Percentiles rank a stretch among this genome's conserved stretches.
These are phyloP conservation scores for Sparassis latifolia DNA, from an alignment of 1,284 basidiomycete genomes.

Conservation along the genomic window DNA sequence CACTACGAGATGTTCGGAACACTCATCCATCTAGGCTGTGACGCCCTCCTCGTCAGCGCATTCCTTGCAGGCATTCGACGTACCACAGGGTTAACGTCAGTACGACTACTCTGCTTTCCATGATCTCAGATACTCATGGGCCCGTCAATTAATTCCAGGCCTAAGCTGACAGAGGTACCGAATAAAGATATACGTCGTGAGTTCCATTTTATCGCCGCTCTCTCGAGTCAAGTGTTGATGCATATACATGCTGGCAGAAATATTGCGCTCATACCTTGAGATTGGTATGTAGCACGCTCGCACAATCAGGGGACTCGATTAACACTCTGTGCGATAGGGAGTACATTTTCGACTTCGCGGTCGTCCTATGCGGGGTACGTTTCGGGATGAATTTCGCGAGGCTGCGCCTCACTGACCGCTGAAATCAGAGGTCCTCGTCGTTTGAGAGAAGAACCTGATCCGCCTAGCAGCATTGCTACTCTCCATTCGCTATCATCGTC, in stretches of 20 bases:
- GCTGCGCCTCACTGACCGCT: slow-evolving; percentile 8
- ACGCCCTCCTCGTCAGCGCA: slow-evolving; percentile 71
- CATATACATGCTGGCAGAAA: slow-evolving; percentile 36
- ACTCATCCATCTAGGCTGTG: slow-evolving; percentile 67
- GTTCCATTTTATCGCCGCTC: slow-evolving; percentile 25
- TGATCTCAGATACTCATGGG: neutral
- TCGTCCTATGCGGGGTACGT: slow-evolving; percentile 74
- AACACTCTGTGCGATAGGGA: slow-evolving; percentile 37
- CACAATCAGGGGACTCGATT: neutral
- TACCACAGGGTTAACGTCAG: slow-evolving; percentile 77
- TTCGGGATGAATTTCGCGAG: neutral
- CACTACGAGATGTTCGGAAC: slow-evolving; percentile 46
- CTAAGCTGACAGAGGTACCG: slow-evolving; percentile 61
- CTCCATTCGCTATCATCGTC: neutral
- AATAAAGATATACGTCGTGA: slow-evolving; percentile 80
- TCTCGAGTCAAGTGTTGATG: neutral
- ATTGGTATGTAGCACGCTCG: slow-evolving; percentile 43
- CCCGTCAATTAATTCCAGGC: slow-evolving; percentile 32
- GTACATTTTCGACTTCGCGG: slow-evolving; percentile 76
- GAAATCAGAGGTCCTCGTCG: slow-evolving; percentile 55
- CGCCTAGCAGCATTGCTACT: too few relatives aligned
- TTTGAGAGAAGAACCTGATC: slow-evolving; percentile 53
- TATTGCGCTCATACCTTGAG: slow-evolving; percentile 72
- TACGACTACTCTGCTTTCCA: slow-evolving; percentile 6
- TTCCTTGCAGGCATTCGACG: slow-evolving; percentile 76